Evolutionary conservation across 352 stramenopile genomes (phyloP), one percentile per base, ranked within the genome.

Genomic region (Phytophthora pisi): DNA sequence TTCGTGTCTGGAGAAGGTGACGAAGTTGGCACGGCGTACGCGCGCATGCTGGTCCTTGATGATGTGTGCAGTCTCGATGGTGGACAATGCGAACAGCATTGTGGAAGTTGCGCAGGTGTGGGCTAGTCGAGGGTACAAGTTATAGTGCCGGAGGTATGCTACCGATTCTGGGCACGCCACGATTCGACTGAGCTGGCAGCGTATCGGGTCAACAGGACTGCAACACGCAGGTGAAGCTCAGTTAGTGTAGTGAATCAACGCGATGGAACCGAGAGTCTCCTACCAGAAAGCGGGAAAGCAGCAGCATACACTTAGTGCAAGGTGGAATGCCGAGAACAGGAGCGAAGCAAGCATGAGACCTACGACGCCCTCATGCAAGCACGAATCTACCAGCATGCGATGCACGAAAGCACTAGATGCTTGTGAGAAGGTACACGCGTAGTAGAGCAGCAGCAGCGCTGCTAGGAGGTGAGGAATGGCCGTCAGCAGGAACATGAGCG

Each of bases 401-500:
- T 93, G 82, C 18, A 72, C 49, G 50, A 88, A 80, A 11, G 58
- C 66, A 53, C 81, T 91, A 1, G 64, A 67, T 5, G 57, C 50
- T 38, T 61, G 70, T 6, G 64, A 56, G 62, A 90, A 89, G 13
- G 82, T 93, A 68, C 65, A 78, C 2, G 81, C 78, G 61, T 91
- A 93, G 66, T 87, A 84, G 8, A 90, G 70, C 57, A 93, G 52
- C 7, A 90, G 47, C 31, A 84, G 26, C 11, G 69, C 69, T 9
- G 78, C 68, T 15, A 76, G 18, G 5, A 86, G 57, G 51, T 90
- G 84, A 20, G 82, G 82, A 15, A 78, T 70, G 15, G 79, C 72
- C 10, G 70, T 83, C 23, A 92, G 51, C 46, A 79, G 52, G 58
- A 84, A 79, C 75, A 89, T 85, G 68, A 88, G 55, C 23, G 81